phyloP scores from a whole-genome alignment of 106 monocot genomes.

The Alisma plantagoaquatica region DNA sequence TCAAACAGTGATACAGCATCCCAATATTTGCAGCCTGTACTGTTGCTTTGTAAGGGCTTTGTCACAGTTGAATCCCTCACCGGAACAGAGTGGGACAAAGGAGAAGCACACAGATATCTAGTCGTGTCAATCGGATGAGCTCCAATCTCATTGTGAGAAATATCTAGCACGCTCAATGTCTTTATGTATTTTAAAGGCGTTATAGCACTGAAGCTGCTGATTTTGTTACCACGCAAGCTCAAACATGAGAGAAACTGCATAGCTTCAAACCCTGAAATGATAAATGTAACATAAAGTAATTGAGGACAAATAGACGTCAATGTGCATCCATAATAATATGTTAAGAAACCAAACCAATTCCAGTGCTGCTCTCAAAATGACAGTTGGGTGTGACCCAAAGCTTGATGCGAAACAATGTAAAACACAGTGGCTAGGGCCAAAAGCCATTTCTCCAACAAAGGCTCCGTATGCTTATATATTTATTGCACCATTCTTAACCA shows the following conservation, averaged over 20 bases:
- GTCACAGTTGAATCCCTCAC: conserved; percentile 6
- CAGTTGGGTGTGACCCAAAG: too few species aligned
- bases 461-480: too few species aligned
- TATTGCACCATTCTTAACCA: too few species aligned
- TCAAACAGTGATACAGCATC: conserved; percentile 64
- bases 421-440: too few species aligned
- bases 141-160: conserved; percentile 85
- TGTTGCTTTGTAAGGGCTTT: conserved; percentile 14
- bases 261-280: conserved; percentile 64
- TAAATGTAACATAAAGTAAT: neutral
- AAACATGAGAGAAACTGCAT: conserved; percentile 70
- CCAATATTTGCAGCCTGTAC: conserved; percentile 33
- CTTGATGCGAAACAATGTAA: too few species aligned
- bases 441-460: too few species aligned
- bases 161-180: conserved; percentile 52
- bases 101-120: conserved; percentile 64
- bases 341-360: too few species aligned
- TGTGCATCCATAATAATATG: neutral
- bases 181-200: conserved; percentile 49
- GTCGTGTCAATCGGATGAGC: conserved; percentile 55
- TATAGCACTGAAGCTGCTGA: conserved; percentile 63
- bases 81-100: conserved; percentile 44
- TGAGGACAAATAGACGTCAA: neutral
- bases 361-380: too few species aligned
- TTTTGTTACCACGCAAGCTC: conserved; percentile 60